Evolutionary conservation across 768 basidiomycete species (phyloP).

Genomic region (Cystofilobasidium macerans): DNA sequence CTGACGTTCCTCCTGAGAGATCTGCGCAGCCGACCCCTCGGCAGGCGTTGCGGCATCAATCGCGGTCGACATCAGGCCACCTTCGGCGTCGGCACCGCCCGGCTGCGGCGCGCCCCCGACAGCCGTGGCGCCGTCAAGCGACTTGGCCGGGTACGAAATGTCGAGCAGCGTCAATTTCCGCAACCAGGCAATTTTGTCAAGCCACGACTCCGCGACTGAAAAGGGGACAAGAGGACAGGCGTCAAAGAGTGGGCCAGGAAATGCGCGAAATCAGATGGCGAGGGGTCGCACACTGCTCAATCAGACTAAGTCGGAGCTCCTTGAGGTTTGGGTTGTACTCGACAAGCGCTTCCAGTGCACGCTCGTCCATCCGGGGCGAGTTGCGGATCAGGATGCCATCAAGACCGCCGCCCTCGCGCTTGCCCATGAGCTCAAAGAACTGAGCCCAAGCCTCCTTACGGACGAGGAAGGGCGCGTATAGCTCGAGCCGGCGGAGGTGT

Average conservation of each 20-base stretch:
- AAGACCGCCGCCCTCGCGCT: conserved; percentile 44
- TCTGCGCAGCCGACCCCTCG: background rate
- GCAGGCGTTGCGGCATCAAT: background rate
- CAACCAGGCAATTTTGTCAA: background rate
- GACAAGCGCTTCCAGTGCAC: conserved; percentile 35
- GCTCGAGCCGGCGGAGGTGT: conserved; percentile 57
- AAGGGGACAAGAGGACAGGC: background rate
- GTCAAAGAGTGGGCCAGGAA: background rate
- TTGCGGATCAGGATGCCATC: conserved; percentile 59
- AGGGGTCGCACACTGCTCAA: conserved; percentile 44
- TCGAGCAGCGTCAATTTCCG: background rate
- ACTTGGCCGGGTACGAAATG: conserved; percentile 40
- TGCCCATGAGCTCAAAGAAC: conserved; percentile 56
- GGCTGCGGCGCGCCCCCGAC: background rate
- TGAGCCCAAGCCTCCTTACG: conserved; percentile 58
- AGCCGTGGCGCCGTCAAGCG: background rate
- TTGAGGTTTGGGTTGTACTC: conserved; percentile 48
- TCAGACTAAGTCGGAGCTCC: conserved; percentile 66
- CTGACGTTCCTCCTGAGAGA: background rate
- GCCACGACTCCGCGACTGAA: conserved; percentile 7
- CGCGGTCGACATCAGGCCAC: background rate
- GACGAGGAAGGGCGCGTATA: conserved; percentile 81
- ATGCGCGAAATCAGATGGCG: background rate
- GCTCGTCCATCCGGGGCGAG: conserved; percentile 20
- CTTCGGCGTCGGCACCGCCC: background rate